Conservation (phyloP, 176 grass and related monocot species). For the Oryza brachyantha region DNA sequence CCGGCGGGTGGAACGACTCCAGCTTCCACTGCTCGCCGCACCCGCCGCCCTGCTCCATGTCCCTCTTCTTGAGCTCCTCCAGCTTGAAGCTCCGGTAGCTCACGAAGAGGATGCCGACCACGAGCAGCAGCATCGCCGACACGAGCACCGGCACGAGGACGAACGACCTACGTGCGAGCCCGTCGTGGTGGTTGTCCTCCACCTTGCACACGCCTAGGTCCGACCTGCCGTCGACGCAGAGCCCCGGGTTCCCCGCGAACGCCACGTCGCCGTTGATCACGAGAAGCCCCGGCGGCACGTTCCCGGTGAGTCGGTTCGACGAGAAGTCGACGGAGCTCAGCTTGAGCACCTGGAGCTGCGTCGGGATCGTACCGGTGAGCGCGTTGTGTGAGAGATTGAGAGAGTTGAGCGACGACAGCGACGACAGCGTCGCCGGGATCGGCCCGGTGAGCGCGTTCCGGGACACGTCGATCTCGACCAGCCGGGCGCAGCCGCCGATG, state of each 20-base stretch:
- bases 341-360: constrained; percentile 56
- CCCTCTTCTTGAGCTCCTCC: constrained; percentile 48
- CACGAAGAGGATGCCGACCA: constrained; percentile 53
- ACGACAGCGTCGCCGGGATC: constrained; percentile 45
- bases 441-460: constrained; percentile 54
- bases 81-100: constrained; percentile 73
- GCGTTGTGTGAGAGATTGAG: constrained; percentile 56
- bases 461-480: constrained; percentile 71
- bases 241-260: constrained; percentile 48
- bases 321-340: constrained; percentile 86
- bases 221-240: constrained; percentile 54
- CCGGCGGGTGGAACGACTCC: constrained; percentile 77
- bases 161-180: constrained; percentile 29
- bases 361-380: constrained; percentile 58
- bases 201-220: constrained; percentile 42
- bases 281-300: constrained; percentile 55
- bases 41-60: constrained; percentile 37
- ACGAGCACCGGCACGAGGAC: constrained; percentile 44
- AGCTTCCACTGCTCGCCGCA: constrained; percentile 61
- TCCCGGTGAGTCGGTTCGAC: constrained; percentile 53
- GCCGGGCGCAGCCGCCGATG: constrained; percentile 47
- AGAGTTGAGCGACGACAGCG: constrained; percentile 65
- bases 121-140: constrained; percentile 42
- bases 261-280: constrained; percentile 51
- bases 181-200: constrained; percentile 23